phyloP scores from a whole-genome alignment of 2,329 filamentous ascomycete species.

The Aspergillus texensis region DNA sequence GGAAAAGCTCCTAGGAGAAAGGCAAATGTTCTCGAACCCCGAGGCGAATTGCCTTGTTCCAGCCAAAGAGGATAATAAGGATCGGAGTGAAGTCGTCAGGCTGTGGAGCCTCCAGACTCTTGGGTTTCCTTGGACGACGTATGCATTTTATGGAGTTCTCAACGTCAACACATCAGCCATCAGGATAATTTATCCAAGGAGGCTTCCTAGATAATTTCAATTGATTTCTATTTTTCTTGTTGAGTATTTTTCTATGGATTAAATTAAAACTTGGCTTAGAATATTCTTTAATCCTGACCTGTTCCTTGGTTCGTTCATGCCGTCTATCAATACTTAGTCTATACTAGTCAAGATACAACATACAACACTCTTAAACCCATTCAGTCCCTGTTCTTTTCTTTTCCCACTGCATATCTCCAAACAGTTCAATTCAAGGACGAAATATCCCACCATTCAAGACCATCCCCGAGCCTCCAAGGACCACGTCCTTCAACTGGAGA shows the following conservation, averaged over 20 bases:
- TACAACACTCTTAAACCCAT: neutral
- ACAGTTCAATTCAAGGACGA: neutral
- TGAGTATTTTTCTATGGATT: too few species aligned
- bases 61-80: slow-evolving; percentile 13
- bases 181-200: neutral
- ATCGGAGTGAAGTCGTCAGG: slow-evolving; percentile 13
- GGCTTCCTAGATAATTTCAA: neutral
- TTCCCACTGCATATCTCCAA: neutral
- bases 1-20: slow-evolving; percentile 3
- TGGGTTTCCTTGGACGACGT: neutral
- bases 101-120: slow-evolving; percentile 16
- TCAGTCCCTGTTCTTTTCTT: neutral
- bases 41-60: slow-evolving; percentile 1
- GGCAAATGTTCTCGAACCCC: slow-evolving; percentile 6
- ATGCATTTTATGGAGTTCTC: neutral
- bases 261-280: neutral
- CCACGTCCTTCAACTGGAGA: neutral
- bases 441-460: neutral
- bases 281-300: neutral
- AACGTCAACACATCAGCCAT: neutral
- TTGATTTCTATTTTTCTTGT: too few species aligned
- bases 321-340: neutral
- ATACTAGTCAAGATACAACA: neutral
- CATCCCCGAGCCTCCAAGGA: neutral
- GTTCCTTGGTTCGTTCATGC: neutral